Percentiles rank a stretch among this genome's conserved stretches.
These are phyloP conservation scores for Beauveria caledonica DNA, from an alignment of 2,329 filamentous ascomycete genomes.

Conservation along the genomic window DNA sequence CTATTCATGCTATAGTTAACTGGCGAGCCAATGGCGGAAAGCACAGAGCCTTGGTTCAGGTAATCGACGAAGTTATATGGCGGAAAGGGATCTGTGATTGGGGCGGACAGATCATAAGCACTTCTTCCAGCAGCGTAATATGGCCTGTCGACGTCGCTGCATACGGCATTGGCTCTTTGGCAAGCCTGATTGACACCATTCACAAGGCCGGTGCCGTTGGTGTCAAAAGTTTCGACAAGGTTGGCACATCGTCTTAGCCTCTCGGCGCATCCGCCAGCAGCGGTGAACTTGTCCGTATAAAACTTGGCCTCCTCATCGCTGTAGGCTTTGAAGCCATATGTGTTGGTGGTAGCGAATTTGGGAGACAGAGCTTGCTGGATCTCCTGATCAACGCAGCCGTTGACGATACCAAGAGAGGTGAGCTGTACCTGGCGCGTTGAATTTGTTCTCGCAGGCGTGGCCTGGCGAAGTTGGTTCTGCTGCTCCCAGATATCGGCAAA, in stretches of 20 bases:
- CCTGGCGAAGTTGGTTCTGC: slow-evolving; percentile 51
- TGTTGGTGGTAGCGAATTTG: slow-evolving; percentile 53
- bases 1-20: slow-evolving; percentile 50
- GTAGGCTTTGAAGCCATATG: slow-evolving; percentile 54
- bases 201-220: slow-evolving; percentile 31
- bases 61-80: slow-evolving; percentile 53
- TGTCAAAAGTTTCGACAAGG: slow-evolving; percentile 31
- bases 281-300: slow-evolving; percentile 26
- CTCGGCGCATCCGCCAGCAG: slow-evolving; percentile 42
- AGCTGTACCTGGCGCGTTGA: slow-evolving; percentile 52
- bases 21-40: slow-evolving; percentile 52
- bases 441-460: slow-evolving; percentile 39
- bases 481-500: slow-evolving; percentile 52
- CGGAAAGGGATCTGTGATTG: slow-evolving; percentile 52
- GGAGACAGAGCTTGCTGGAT: slow-evolving; percentile 52
- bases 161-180: slow-evolving; percentile 35
- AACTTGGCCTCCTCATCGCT: slow-evolving; percentile 42
- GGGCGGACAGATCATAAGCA: slow-evolving; percentile 53
- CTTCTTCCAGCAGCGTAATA: slow-evolving; percentile 50
- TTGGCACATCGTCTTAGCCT: slow-evolving; percentile 44
- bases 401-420: slow-evolving; percentile 58
- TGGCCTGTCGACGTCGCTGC: slow-evolving; percentile 44
- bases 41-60: slow-evolving; percentile 51
- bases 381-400: slow-evolving; percentile 60
- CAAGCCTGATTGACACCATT: slow-evolving; percentile 38